These are phyloP conservation scores for Malus sieversii DNA, from an alignment of 306 rosid genomes.

Conservation along the genomic window DNA sequence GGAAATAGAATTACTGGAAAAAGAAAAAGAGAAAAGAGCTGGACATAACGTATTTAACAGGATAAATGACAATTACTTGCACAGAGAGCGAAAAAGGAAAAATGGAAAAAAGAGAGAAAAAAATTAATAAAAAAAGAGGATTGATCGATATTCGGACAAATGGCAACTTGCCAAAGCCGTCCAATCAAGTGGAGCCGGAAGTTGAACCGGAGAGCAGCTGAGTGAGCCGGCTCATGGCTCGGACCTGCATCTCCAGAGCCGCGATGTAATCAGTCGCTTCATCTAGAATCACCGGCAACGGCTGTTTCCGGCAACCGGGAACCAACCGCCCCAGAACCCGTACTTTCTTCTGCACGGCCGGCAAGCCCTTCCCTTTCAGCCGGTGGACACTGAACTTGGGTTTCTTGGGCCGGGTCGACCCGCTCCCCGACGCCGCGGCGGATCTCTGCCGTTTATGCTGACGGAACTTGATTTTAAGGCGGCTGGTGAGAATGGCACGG, in stretches of 20 bases:
- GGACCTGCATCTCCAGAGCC: conserved; percentile 94
- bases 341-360: conserved; percentile 71
- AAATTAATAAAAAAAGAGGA: background rate
- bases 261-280: conserved; percentile 82
- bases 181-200: conserved; percentile 30
- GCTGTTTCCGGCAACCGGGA: conserved; percentile 86
- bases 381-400: conserved; percentile 58
- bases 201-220: conserved; percentile 39
- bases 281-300: conserved; percentile 75
- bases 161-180: conserved; percentile 21
- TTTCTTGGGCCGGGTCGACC: conserved; percentile 42
- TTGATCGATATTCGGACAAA: background rate
- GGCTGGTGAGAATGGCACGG: conserved; percentile 64
- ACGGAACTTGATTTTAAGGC: conserved; percentile 71
- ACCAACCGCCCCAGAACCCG: conserved; percentile 71
- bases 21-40: background rate
- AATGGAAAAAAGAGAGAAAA: background rate
- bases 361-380: conserved; percentile 60
- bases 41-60: conserved; percentile 39
- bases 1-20: conserved; percentile 21
- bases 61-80: conserved; percentile 20
- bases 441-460: conserved; percentile 38
- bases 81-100: background rate
- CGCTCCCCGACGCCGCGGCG: conserved; percentile 4
- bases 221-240: conserved; percentile 75